A percentile compares a stretch with the other conserved stretches of the same genome.
phyloP scores from a whole-genome alignment of 2,329 filamentous ascomycete species.

The Macrophomina pseudophaseolina region DNA sequence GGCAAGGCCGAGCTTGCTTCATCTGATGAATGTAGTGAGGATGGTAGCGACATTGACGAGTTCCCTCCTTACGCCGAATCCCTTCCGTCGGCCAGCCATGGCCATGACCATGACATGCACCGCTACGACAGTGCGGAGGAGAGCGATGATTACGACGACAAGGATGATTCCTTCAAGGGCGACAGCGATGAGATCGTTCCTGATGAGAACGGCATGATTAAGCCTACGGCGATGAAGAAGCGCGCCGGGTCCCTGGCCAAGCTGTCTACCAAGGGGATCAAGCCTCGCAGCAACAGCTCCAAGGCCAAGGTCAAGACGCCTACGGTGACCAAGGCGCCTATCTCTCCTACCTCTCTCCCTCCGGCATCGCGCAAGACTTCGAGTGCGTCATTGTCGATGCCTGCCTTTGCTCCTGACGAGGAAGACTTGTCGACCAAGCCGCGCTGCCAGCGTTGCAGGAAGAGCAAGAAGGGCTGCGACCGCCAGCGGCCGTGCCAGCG shows the following conservation, averaged over 20 bases:
- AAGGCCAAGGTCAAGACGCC: constrained; percentile 58
- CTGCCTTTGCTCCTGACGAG: constrained; percentile 70
- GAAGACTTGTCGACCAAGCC: constrained; percentile 95
- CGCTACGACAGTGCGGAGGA: constrained; percentile 56
- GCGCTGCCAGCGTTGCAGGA: constrained; percentile 95
- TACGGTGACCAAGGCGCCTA: constrained; percentile 49
- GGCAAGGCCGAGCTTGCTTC: constrained; percentile 84
- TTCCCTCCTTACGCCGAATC: constrained; percentile 34
- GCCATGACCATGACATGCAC: constrained; percentile 33
- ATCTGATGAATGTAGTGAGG: constrained; percentile 70
- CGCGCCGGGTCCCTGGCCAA: constrained; percentile 42
- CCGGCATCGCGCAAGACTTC: constrained; percentile 76
- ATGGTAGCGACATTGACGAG: constrained; percentile 71
- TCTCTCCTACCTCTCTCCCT: constrained; percentile 67
- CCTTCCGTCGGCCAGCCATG: constrained; percentile 29
- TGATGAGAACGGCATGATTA: constrained; percentile 41
- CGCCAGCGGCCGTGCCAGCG: constrained; percentile 92
- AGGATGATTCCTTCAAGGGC: constrained; percentile 59
- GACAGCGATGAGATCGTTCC: constrained; percentile 56
- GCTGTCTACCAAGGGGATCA: constrained; percentile 48
- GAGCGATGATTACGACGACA: constrained; percentile 65
- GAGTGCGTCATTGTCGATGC: constrained; percentile 69
- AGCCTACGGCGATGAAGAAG: constrained; percentile 48
- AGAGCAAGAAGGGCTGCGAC: constrained; percentile 99
- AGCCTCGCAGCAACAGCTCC: constrained; percentile 50